Evolutionary conservation across 208 protist species (phyloP).

Genomic region (Trypanosoma mega): DNA sequence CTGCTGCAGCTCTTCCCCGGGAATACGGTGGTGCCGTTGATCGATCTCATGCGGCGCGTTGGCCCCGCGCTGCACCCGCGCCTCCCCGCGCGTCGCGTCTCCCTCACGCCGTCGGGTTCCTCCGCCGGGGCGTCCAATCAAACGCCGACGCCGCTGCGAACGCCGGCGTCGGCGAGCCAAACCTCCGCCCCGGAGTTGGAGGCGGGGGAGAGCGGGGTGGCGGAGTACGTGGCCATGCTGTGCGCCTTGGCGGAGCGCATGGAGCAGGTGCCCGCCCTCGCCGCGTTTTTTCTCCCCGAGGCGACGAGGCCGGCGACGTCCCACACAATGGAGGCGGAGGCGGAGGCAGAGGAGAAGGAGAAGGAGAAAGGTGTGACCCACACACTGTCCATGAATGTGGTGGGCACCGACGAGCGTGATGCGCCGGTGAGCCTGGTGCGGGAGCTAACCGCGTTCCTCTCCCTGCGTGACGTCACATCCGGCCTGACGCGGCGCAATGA

Average conservation of each 20-base stretch:
- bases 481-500: slow-evolving; percentile 45
- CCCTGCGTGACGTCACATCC: slow-evolving; percentile 43
- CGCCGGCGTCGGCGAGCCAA: too few relatives aligned
- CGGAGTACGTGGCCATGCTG: slow-evolving; percentile 49
- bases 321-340: background rate
- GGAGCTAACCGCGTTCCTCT: slow-evolving; percentile 48
- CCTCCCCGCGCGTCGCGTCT: too few relatives aligned
- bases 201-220: slow-evolving; percentile 29
- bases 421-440: slow-evolving; percentile 33
- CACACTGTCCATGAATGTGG: too few relatives aligned
- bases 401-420: background rate
- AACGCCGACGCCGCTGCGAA: too few relatives aligned
- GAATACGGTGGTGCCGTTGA: slow-evolving; percentile 49
- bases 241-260: slow-evolving; percentile 61
- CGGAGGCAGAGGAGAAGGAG: background rate
- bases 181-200: background rate
- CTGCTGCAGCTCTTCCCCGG: slow-evolving; percentile 58
- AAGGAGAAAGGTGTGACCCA: background rate
- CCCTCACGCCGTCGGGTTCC: too few relatives aligned
- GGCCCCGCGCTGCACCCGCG: slow-evolving; percentile 32
- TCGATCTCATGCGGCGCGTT: slow-evolving; percentile 64
- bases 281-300: slow-evolving; percentile 38
- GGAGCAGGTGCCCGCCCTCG: slow-evolving; percentile 62
- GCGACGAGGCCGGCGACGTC: background rate
- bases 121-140: too few relatives aligned